Evolutionary conservation across 352 stramenopile genomes (phyloP).

Genomic region (Globisporangium radiosum): DNA sequence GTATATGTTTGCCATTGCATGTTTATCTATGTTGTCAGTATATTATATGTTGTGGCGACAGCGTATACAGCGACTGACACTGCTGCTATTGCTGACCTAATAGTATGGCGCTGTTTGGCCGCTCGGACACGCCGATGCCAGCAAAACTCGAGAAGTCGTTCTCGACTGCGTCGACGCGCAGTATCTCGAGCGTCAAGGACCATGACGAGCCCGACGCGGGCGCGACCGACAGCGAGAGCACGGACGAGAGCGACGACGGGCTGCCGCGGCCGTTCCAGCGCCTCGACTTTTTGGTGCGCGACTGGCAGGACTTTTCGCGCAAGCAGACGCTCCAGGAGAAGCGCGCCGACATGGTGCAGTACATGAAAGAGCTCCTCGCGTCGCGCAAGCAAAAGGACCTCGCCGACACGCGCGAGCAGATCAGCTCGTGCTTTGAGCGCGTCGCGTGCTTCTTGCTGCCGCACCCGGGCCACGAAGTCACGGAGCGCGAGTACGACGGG

Average conservation of each 20-base stretch:
- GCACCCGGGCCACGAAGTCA: conserved; percentile 95
- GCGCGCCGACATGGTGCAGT: conserved; percentile 91
- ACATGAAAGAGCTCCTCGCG: conserved; percentile 90
- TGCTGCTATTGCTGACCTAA: not conserved
- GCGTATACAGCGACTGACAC: no score
- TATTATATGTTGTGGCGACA: not conserved
- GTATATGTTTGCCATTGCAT: not conserved
- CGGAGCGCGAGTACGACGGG: conserved; percentile 96
- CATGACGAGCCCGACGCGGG: conserved; percentile 20
- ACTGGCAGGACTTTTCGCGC: conserved; percentile 97
- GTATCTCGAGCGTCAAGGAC: conserved; percentile 15
- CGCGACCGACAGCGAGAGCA: conserved; percentile 19
- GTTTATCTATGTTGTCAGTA: not conserved
- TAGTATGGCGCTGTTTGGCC: conserved; percentile 72
- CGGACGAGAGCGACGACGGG: conserved; percentile 16
- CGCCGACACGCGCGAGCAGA: conserved; percentile 94
- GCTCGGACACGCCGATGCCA: conserved; percentile 25
- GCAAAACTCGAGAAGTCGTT: conserved; percentile 31
- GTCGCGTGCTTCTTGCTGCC: conserved; percentile 94
- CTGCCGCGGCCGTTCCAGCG: conserved; percentile 92
- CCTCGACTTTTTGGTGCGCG: conserved; percentile 97
- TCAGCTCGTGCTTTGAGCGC: conserved; percentile 95
- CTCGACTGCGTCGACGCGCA: conserved; percentile 32
- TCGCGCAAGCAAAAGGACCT: conserved; percentile 92
- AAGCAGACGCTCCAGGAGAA: conserved; percentile 87